phyloP scores from a whole-genome alignment of 2,329 filamentous ascomycete species.

The Alternaria burnsii region DNA sequence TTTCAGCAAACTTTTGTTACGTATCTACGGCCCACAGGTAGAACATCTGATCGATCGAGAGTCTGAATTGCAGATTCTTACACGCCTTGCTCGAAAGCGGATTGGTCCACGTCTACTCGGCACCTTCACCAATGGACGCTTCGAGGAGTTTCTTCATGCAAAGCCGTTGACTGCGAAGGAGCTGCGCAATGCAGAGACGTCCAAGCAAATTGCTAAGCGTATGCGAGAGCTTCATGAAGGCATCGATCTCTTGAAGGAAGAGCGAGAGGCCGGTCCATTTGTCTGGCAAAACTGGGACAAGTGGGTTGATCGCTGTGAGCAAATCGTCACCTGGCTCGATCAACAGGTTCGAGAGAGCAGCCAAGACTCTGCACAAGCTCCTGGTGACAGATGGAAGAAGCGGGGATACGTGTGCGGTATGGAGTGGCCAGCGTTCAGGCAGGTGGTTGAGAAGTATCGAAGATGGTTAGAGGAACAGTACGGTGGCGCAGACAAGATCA shows the following conservation, averaged over 20 bases:
- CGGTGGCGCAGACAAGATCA: conserved; percentile 71
- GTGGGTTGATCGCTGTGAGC: conserved; percentile 76
- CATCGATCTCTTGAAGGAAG: conserved; percentile 81
- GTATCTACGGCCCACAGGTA: conserved; percentile 93
- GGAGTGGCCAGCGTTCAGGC: conserved; percentile 80
- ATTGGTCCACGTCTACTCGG: conserved; percentile 92
- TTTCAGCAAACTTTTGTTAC: conserved; percentile 78
- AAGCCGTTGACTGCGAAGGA: conserved; percentile 79
- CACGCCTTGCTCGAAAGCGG: conserved; percentile 85
- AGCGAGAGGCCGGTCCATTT: conserved; percentile 79
- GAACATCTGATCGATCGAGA: conserved; percentile 96
- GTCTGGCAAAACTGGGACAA: conserved; percentile 96
- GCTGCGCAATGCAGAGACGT: conserved; percentile 81
- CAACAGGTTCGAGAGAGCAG: conserved; percentile 62
- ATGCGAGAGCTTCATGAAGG: conserved; percentile 97
- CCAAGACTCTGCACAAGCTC: conserved; percentile 46
- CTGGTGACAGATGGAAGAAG: conserved; percentile 68
- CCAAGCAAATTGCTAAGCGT: conserved; percentile 92
- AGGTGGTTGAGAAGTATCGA: conserved; percentile 79
- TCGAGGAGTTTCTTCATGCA: conserved; percentile 93
- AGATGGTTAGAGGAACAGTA: conserved; percentile 76
- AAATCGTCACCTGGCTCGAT: conserved; percentile 67
- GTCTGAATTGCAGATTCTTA: conserved; percentile 84
- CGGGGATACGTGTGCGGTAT: conserved; percentile 83
- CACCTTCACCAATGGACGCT: conserved; percentile 92